Conservation (phyloP, 2,329 filamentous ascomycete genomes). For the Botrytis hyacinthi region DNA sequence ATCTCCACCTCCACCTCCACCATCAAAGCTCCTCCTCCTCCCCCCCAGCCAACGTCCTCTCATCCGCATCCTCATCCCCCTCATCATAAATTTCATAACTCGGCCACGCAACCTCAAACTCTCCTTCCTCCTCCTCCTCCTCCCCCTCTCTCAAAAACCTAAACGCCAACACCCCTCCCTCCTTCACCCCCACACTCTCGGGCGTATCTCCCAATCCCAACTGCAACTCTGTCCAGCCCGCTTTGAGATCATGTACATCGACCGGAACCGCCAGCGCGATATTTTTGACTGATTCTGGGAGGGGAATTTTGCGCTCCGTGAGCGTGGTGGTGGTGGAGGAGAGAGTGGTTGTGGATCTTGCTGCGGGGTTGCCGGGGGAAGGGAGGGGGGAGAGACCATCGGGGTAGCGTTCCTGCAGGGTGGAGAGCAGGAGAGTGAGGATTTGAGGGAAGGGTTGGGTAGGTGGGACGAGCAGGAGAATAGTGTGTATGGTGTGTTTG, state of each 20-base stretch:
- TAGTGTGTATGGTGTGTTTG: constrained; percentile 69
- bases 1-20: no score
- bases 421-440: constrained; percentile 56
- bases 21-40: background rate
- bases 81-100: constrained; percentile 19
- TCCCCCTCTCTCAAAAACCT: constrained; percentile 32
- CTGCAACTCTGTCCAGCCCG: constrained; percentile 49
- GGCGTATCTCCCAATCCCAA: constrained; percentile 39
- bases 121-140: constrained; percentile 34
- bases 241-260: constrained; percentile 47
- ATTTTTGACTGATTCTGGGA: constrained; percentile 40
- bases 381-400: constrained; percentile 44
- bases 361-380: constrained; percentile 27
- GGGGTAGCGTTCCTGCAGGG: constrained; percentile 58
- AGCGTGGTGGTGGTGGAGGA: constrained; percentile 30
- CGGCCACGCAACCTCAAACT: constrained; percentile 31
- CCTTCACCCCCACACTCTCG: constrained; percentile 41
- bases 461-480: constrained; percentile 65
- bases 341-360: constrained; percentile 24
- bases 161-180: constrained; percentile 44
- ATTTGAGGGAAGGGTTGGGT: constrained; percentile 56
- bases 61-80: background rate
- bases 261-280: constrained; percentile 48
- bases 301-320: constrained; percentile 30
- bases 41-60: background rate